Evolutionary conservation across 495 filamentous ascomycete genomes (phyloP).

Genomic region (Parachaetomium inaequale): DNA sequence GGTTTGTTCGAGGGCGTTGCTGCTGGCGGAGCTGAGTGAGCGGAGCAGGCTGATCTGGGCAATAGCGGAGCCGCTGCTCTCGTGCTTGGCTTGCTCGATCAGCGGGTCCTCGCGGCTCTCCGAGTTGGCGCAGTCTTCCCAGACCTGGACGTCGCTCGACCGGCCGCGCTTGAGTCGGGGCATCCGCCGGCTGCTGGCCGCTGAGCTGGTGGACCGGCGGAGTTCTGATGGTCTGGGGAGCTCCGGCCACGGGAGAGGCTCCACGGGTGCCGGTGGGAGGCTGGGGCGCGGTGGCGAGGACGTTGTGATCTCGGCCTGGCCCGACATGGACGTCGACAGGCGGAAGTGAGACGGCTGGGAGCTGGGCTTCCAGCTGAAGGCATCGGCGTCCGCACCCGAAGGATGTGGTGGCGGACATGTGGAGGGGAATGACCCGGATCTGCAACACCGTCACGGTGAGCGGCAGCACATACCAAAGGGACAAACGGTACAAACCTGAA

Average conservation of each 20-base stretch:
- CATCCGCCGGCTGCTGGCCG: slow-evolving; percentile 41
- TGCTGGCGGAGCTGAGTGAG: slow-evolving; percentile 55
- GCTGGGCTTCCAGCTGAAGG: slow-evolving; percentile 17
- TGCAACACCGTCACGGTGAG: slow-evolving; percentile 12
- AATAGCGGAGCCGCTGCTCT: slow-evolving; percentile 66
- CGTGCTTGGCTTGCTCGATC: slow-evolving; percentile 66
- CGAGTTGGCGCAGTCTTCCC: slow-evolving; percentile 77
- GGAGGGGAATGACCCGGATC: slow-evolving; percentile 38
- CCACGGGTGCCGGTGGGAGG: slow-evolving; percentile 22
- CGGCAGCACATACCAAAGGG: background rate
- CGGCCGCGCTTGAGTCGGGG: slow-evolving; percentile 56
- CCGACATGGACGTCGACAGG: slow-evolving; percentile 74
- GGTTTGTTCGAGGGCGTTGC: slow-evolving; percentile 43
- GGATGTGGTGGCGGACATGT: slow-evolving; percentile 32
- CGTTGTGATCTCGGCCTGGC: slow-evolving; percentile 72
- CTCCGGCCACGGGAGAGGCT: slow-evolving; percentile 52
- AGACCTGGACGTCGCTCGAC: slow-evolving; percentile 76
- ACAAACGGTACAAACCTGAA: slow-evolving; percentile 28
- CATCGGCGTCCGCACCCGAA: background rate
- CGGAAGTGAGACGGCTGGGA: slow-evolving; percentile 51
- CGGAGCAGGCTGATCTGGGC: slow-evolving; percentile 69
- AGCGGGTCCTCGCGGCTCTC: slow-evolving; percentile 65
- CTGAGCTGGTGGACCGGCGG: slow-evolving; percentile 55
- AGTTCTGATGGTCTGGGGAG: slow-evolving; percentile 46
- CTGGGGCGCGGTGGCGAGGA: slow-evolving; percentile 64